A percentile compares a stretch with the other conserved stretches of the same genome.
Evolutionary conservation across 2,329 filamentous ascomycete species (phyloP).

Genomic region (Alternaria conjuncta): DNA sequence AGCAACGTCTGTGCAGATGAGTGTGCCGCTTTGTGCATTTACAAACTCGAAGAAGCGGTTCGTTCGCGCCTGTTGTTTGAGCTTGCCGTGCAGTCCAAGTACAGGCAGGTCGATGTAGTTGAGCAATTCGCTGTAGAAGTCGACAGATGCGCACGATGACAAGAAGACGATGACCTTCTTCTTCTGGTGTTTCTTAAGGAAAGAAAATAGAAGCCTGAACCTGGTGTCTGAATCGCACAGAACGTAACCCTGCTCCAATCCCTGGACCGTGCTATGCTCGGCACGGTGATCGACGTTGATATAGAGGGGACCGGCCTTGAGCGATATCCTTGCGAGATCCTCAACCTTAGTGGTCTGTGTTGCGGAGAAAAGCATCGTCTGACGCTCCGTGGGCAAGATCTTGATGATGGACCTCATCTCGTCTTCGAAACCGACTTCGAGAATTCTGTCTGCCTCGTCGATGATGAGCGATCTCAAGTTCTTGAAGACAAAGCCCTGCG

Average conservation of each 20-base stretch:
- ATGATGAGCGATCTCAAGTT: constrained; percentile 92
- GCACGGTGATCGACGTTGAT: constrained; percentile 95
- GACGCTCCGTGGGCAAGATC: constrained; percentile 77
- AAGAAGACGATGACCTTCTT: constrained; percentile 99
- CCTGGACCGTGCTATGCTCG: constrained; percentile 89
- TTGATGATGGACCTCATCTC: constrained; percentile 98
- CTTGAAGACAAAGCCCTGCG: constrained; percentile 87
- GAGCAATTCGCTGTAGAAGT: constrained; percentile 91
- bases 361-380: constrained; percentile 98
- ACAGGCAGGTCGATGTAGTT: constrained; percentile 97
- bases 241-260: constrained; percentile 94
- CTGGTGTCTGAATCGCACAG: constrained; percentile 92
- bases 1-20: constrained; percentile 97
- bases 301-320: constrained; percentile 88
- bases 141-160: constrained; percentile 83
- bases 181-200: constrained; percentile 88
- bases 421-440: constrained; percentile 98
- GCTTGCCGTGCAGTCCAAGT: constrained; percentile 84
- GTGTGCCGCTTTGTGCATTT: constrained; percentile 80
- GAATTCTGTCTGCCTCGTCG: constrained; percentile 94
- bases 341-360: constrained; percentile 99
- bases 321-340: constrained; percentile 91
- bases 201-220: constrained; percentile 92
- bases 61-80: constrained; percentile 99
- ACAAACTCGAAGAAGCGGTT: constrained; percentile 98